phyloP scores from a whole-genome alignment of 1,284 basidiomycete genomes.

The Bondarzewia mesenterica region DNA sequence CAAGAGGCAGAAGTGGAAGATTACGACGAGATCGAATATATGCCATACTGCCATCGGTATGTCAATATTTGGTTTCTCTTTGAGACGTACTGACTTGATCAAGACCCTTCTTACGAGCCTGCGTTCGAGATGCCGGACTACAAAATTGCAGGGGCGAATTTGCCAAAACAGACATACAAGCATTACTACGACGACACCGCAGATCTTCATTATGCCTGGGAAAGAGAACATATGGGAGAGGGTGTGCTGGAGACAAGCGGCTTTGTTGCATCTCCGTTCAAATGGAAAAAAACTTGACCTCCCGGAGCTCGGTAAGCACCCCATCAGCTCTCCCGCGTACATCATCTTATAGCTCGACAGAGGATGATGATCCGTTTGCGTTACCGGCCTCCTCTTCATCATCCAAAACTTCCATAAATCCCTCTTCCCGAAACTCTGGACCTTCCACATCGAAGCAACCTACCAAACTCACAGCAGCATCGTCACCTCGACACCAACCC shows the following conservation, averaged over 20 bases:
- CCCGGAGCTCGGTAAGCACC: conserved; percentile 19
- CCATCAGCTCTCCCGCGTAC: too few relatives aligned
- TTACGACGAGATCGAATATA: conserved; percentile 69
- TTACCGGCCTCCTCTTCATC: not conserved
- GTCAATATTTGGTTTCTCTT: conserved; percentile 20
- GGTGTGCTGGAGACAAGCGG: conserved; percentile 17
- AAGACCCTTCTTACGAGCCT: conserved; percentile 27
- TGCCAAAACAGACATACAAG: conserved; percentile 19
- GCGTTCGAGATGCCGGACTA: conserved; percentile 28
- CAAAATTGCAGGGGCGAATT: conserved; percentile 16
- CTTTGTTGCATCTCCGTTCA: conserved; percentile 10
- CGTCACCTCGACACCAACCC: not conserved
- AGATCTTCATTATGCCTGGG: conserved; percentile 20
- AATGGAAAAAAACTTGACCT: conserved; percentile 14
- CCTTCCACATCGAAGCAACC: not conserved
- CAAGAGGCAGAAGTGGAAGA: conserved; percentile 35
- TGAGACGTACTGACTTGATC: not conserved
- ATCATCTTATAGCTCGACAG: not conserved
- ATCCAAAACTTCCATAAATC: conserved; percentile 2
- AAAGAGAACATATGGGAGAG: conserved; percentile 20
- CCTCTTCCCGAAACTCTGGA: not conserved
- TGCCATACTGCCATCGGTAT: conserved; percentile 62
- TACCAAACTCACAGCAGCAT: not conserved
- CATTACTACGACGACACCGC: conserved; percentile 19
- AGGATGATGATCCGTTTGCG: conserved; percentile 7